Base-by-base conservation (phyloP, 2,329 filamentous ascomycete species). In the Sphaerulina vaccinii region DNA sequence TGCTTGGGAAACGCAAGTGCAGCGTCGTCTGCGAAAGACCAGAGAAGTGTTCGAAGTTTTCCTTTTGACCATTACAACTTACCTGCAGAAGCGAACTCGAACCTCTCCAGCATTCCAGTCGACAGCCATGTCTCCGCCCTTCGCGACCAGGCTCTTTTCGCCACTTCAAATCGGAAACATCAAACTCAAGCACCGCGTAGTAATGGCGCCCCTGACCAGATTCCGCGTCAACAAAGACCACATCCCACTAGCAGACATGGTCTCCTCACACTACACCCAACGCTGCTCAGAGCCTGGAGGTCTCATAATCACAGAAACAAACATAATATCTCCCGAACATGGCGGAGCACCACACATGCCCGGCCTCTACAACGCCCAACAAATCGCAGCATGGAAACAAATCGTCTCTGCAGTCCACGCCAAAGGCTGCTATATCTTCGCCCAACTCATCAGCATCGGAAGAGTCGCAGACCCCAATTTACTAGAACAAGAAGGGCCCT, bases 371-470 rank as follows among this genome's bases (percentile, higher is more conserved):
- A 65, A 43, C 23, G 47, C 62, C 2, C 62, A 71, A n/a, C 78
- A 81, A 56, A 70, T 75, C 38, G 65, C 68, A 2, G 75, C 71
- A 8, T 80, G 77, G 78, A 78, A 77, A 54, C 71, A 70, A 49
- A 73, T 79, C 24, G 75, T 76, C 1, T 71, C 79, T 33, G 74
- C 71, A 7, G 76, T 81, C 1, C 78, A 80, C 55, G 70, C 70
- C 9, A 76, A 77, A 49, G 76, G 76, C 11, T 74, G 74, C 5
- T 72, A 70, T 56, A 79, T 81, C 44, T 72, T 70, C 57, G 66
- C 66, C 36, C 73, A 75, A 55, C 49, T 75, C 5, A 74, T 71
- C 71, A 74, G 77, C 53, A 72, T 76, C 2, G 78, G 78, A 7
- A 73, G 78, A 44, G 68, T 71, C 8, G 76, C 75, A 1, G 66